Percentiles rank a stretch among this genome's conserved stretches.
Evolutionary conservation across 116 monocot genomes (phyloP).

Genomic region (Trichopus zeylanicus): DNA sequence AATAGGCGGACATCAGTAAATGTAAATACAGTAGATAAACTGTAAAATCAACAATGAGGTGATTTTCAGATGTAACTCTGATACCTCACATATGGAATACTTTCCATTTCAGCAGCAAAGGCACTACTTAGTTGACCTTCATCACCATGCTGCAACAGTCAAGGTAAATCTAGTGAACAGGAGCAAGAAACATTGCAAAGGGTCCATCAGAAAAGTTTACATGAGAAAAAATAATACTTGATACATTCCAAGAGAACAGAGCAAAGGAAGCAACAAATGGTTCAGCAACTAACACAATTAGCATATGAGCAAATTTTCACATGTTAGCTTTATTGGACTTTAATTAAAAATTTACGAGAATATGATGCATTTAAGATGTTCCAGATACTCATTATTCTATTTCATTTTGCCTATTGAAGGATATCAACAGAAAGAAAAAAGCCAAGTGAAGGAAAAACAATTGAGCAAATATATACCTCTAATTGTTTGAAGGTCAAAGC

Average conservation of each 20-base stretch:
- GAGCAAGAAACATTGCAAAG: not conserved
- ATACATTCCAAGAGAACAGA: not conserved
- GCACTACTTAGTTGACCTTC: slow-evolving; percentile 71
- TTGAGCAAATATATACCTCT: too few relatives aligned
- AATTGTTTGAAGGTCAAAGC: too few relatives aligned
- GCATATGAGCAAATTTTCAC: not conserved
- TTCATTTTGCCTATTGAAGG: too few relatives aligned
- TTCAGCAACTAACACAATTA: not conserved
- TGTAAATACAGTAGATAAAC: not conserved
- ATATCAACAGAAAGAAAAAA: too few relatives aligned
- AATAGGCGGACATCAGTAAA: too few relatives aligned
- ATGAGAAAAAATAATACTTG: not conserved
- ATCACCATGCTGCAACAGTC: slow-evolving; percentile 59
- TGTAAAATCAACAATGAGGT: not conserved
- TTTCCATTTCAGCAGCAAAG: slow-evolving; percentile 75
- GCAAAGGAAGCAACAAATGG: not conserved
- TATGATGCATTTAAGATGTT: too few relatives aligned
- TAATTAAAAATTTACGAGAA: not conserved
- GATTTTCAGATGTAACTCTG: not conserved
- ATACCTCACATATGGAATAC: slow-evolving; percentile 58
- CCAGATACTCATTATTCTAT: too few relatives aligned
- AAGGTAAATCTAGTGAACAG: not conserved
- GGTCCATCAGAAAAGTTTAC: not conserved
- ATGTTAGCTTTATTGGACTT: not conserved
- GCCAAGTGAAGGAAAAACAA: too few relatives aligned